Conservation (phyloP, 352 stramenopile species). For the Pythium grandisporangium region DNA sequence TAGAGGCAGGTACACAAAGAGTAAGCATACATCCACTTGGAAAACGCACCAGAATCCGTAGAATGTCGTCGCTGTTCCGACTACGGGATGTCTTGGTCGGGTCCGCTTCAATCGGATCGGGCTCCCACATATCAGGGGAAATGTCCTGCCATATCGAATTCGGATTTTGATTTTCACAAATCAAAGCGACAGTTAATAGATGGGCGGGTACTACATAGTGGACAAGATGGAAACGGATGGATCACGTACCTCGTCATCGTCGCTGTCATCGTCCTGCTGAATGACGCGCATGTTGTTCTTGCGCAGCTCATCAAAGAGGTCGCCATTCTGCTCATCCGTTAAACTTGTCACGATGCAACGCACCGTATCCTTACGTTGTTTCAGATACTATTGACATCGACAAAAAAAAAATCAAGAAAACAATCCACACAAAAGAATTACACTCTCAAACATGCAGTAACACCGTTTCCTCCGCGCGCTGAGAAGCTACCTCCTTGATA, state of each 20-base stretch:
- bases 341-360: constrained; percentile 94
- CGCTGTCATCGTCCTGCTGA: constrained; percentile 89
- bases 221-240: not conserved
- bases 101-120: constrained; percentile 78
- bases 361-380: constrained; percentile 92
- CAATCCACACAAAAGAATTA: too few species aligned
- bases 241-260: constrained; percentile 83
- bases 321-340: constrained; percentile 84
- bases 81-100: constrained; percentile 73
- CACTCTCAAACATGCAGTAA: too few species aligned
- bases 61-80: constrained; percentile 89
- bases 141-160: constrained; percentile 28
- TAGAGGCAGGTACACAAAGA: not conserved
- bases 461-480: constrained; percentile 9
- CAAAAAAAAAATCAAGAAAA: constrained; percentile 36
- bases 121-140: constrained; percentile 87
- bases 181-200: too few species aligned
- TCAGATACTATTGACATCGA: constrained; percentile 94
- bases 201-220: too few species aligned
- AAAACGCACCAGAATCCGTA: constrained; percentile 89
- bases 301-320: constrained; percentile 94
- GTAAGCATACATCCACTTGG: not conserved
- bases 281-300: constrained; percentile 89
- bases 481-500: constrained; percentile 41
- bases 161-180: not conserved